A percentile compares a stretch with the other conserved stretches of the same genome.
phyloP scores from a whole-genome alignment of 1,139 yeast species.

The Debaryomyces coudertii region DNA sequence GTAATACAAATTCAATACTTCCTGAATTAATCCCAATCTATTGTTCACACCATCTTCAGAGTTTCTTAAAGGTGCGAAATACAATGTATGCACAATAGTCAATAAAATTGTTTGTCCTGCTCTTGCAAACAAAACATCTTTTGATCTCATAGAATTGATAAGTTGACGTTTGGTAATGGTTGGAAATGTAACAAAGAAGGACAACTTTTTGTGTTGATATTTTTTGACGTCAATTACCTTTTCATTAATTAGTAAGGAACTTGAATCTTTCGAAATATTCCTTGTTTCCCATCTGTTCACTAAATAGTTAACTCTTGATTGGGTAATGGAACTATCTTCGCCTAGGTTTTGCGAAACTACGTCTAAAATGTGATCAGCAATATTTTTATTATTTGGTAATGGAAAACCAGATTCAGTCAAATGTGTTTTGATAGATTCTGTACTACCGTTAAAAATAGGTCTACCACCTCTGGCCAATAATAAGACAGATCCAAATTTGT shows the following conservation, averaged over 20 bases:
- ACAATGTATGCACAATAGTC: constrained; percentile 68
- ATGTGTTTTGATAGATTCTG: constrained; percentile 48
- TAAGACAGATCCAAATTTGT: constrained; percentile 65
- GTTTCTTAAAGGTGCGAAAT: constrained; percentile 68
- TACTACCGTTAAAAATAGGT: constrained; percentile 63
- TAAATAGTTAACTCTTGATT: constrained; percentile 37
- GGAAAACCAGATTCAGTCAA: constrained; percentile 46
- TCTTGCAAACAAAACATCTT: constrained; percentile 66
- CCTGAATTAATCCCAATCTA: constrained; percentile 77
- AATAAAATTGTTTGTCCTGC: constrained; percentile 67
- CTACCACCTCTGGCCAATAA: constrained; percentile 74
- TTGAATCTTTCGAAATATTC: constrained; percentile 3
- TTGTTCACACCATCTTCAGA: constrained; percentile 61
- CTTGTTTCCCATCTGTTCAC: constrained; percentile 39
- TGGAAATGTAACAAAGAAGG: constrained; percentile 29
- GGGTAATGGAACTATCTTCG: constrained; percentile 33
- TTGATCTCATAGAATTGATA: constrained; percentile 58
- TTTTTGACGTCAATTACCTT: constrained; percentile 22
- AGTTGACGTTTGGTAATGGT: constrained; percentile 39
- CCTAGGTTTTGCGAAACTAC: constrained; percentile 55
- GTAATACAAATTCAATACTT: constrained; percentile 70
- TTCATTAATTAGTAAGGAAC: constrained; percentile 8
- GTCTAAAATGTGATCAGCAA: constrained; percentile 77
- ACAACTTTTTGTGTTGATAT: constrained; percentile 25
- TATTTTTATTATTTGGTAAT: constrained; percentile 62